A percentile compares a stretch with the other conserved stretches of the same genome.
phyloP scores from a whole-genome alignment of 2,329 filamentous ascomycete genomes.

The Cytospora piceicola region DNA sequence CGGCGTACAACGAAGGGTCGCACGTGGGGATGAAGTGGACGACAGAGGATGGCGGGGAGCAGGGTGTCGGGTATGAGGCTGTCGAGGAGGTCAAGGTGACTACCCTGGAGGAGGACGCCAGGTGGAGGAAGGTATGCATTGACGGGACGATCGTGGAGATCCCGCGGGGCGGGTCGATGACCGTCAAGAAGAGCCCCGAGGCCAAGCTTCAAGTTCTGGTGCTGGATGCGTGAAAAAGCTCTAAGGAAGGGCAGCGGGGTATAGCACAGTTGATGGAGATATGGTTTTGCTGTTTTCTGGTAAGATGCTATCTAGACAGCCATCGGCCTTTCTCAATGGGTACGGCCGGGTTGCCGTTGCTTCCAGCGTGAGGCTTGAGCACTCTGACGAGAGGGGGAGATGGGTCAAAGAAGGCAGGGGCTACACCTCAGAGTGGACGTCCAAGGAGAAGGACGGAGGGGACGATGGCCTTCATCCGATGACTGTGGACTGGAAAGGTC shows the following conservation, averaged over 20 bases:
- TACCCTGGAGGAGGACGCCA: conserved; percentile 67
- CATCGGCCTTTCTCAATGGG: conserved; percentile 47
- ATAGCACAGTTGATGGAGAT: no score
- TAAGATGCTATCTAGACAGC: conserved; percentile 10
- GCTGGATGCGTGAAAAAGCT: conserved; percentile 5
- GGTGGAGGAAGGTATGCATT: conserved; percentile 87
- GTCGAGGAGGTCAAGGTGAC: conserved; percentile 70
- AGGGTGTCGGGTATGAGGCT: conserved; percentile 70
- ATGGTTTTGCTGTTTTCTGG: neutral
- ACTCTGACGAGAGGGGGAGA: conserved; percentile 48
- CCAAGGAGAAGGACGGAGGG: conserved; percentile 31
- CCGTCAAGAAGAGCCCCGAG: conserved; percentile 56
- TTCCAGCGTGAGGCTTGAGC: conserved; percentile 56
- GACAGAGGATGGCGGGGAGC: conserved; percentile 51
- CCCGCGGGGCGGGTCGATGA: conserved; percentile 71
- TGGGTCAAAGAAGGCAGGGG: conserved; percentile 53
- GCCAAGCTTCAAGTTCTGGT: conserved; percentile 52
- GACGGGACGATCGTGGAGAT: conserved; percentile 86
- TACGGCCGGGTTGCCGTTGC: conserved; percentile 55
- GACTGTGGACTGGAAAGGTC: conserved; percentile 46
- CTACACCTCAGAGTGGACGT: conserved; percentile 43
- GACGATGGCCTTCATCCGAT: neutral
- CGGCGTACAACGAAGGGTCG: conserved; percentile 60
- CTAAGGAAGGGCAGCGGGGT: neutral
- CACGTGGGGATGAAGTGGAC: conserved; percentile 54